Evolutionary conservation across 257 asterid genomes (phyloP), one percentile per base, ranked within the genome.

Genomic region (Solanum tacnaense): DNA sequence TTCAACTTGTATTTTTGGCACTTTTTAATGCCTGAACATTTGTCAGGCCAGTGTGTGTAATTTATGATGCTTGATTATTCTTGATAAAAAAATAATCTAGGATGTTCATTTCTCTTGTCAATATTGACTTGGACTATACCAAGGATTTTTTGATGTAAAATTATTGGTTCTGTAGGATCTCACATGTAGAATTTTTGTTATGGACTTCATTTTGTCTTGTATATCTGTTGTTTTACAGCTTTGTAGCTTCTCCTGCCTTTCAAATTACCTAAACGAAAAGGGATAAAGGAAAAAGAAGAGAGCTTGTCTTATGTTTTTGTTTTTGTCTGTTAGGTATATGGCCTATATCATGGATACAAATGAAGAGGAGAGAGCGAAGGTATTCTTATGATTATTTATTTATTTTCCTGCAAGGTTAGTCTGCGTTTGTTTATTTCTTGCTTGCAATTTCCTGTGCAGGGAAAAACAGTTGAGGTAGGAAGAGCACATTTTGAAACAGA

Each of bases 401-500:
- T 87, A 67, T 67, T 67, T 67, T 71, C 32, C 34, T 49, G 68
- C 46, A 34, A 29, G 31, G 20, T 23, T 39, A 25, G n/a, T 10
- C 72, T 83, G 41, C 76, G 3, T 62, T 87, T 88, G 76, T 76
- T 79, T 65, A 60, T 71, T 87, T 52, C 78, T 46, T 13, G 49
- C 25, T 87, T 27, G 75, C 38, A 5, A 20, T 89, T 91, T 60
- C 39, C 49, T 21, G 81, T 87, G 44, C 72, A 96, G 99, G 99
- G 99, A 25, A 97, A 91, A 93, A 97, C 99, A 21, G 98, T 97
- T 91, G 99, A 97, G 92, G 99, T 97, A 79, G 99, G 99, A 65
- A 92, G 99, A 89, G 99, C 99, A n/a, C 98, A 94, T 89, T 97
- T 97, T 90, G 99, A 96, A 94, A 97, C 99, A 84, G 99, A 95